A percentile compares a stretch with the other conserved stretches of the same genome.
These are phyloP conservation scores for Helotiales sp. DNA, from an alignment of 2,329 filamentous ascomycete genomes.

Conservation along the genomic window DNA sequence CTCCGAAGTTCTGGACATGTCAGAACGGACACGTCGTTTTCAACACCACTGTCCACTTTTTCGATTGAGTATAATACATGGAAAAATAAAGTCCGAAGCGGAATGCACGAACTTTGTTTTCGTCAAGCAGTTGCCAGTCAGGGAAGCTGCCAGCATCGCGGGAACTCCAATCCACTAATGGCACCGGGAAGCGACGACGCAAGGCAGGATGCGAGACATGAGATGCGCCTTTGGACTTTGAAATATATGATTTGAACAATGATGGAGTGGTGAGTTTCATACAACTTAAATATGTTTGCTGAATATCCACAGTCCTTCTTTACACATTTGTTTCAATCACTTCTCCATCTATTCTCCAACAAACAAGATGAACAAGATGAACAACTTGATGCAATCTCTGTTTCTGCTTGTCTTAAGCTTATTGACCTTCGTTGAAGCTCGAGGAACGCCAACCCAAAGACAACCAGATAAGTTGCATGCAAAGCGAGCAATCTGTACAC, in stretches of 20 bases:
- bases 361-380: background rate
- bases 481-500: slow-evolving; percentile 27
- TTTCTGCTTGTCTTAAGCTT: background rate
- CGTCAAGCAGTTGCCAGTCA: background rate
- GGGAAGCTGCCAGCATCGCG: too few relatives aligned
- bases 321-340: background rate
- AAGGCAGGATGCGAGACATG: background rate
- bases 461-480: background rate
- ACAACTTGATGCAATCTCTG: background rate
- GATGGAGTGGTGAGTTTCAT: background rate
- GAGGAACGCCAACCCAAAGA: background rate
- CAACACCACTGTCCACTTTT: too few relatives aligned
- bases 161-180: background rate
- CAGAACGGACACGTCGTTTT: background rate
- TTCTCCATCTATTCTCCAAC: background rate
- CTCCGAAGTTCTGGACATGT: background rate
- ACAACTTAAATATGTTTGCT: background rate
- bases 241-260: background rate
- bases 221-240: background rate
- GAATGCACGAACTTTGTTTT: background rate
- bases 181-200: background rate
- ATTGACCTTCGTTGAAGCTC: background rate
- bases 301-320: background rate
- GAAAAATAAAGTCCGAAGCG: background rate
- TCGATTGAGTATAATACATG: background rate